Evolutionary conservation across 2,329 filamentous ascomycete species (phyloP), one percentile per base, ranked within the genome.

Genomic region (Cordyceps militaris): DNA sequence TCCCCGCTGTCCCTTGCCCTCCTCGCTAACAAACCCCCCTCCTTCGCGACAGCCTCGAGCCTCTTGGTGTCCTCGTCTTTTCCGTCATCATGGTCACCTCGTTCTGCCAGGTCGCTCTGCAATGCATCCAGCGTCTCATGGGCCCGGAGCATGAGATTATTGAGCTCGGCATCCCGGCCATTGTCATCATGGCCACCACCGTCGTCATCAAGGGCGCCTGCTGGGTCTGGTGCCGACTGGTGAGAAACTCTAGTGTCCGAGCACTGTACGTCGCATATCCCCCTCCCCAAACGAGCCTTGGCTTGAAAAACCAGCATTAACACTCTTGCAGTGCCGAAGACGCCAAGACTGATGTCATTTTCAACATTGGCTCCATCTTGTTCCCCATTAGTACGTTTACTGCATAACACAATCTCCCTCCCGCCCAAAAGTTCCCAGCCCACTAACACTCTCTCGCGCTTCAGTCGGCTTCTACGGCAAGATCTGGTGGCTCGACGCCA

Each of bases 321-420:
- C 23, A 44, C 52, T 52, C 38, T 49, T 42, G 30, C 55, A 78
- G 75, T 56, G 78, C 78, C 34, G 75, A 79, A 28, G 78, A 81
- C 61, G 78, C 78, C 54, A 75, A 78, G 66, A 87, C 89, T 0
- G 89, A 96, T 66, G 88, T 96, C 28, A 85, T 96, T 32, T 96
- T 96, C 80, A 96, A 96, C 72, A 84, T 83, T 1, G 93, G 94
- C 66, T 91, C 88, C 62, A 94, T 96, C 66, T 79, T 94, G 24
- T 96, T 96, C 67, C 91, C 91, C 1, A 82, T 95, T 9, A 66
- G 80, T 83, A 71, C 62, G 76, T 71, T 7, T 13, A 16, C n/a
- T 3, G 5, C 11, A 42, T 10, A 19, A 34, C 19, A 28, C 1
- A 23, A 9, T n/a, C n/a, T n/a, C n/a, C n/a, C 21, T 19, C 2